Evolutionary conservation across 192 early-diverging fungal species (phyloP), one percentile per base, ranked within the genome.

Genomic region (Dispira parvispora): DNA sequence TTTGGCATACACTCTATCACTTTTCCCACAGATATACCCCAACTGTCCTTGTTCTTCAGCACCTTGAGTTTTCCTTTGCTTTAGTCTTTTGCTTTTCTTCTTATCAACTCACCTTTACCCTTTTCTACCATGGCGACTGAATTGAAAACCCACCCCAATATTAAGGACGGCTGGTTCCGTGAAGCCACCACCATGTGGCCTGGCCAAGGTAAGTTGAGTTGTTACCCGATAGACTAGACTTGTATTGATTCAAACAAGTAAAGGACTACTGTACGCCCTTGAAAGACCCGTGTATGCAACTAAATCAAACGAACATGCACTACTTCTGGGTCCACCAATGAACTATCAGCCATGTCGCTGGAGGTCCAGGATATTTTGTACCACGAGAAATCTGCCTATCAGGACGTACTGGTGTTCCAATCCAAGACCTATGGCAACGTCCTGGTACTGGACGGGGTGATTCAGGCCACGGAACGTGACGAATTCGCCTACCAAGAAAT

Each of bases 401-500:
- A 99, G 75, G 96, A 99, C 69, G 92, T 99, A 45, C 84, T 99
- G 32, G 88, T 97, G n/a, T 99, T 99, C 77, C 76, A 92, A 73
- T 94, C 91, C 52, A 81, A 82, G 69, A 87, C 85, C 74, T 89
- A 97, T 71, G 96, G 96, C 66, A 96, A 90, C 71, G 94, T 97
- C 38, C 80, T 99, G 20, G 91, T 95, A 20, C 86, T 99, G 49
- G 96, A 99, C 72, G 94, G 94, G 63, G 94, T 94, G 47, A 93
- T 99, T 75, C 96, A 99, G 72, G 82, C 84, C 55, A 97, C 94
- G 67, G 96, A 99, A 79, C 85, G 91, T 71, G 96, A 99, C 75
- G 96, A 99, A 76, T 96, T 96, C 72, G 82, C 92, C 25, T 97
- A 97, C 80, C 96, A 99, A 77, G 96, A 99, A 78, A 99, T 97